phyloP scores from a whole-genome alignment of 2,329 filamentous ascomycete genomes.

The Neophaeococcomyces mojaviensis region DNA sequence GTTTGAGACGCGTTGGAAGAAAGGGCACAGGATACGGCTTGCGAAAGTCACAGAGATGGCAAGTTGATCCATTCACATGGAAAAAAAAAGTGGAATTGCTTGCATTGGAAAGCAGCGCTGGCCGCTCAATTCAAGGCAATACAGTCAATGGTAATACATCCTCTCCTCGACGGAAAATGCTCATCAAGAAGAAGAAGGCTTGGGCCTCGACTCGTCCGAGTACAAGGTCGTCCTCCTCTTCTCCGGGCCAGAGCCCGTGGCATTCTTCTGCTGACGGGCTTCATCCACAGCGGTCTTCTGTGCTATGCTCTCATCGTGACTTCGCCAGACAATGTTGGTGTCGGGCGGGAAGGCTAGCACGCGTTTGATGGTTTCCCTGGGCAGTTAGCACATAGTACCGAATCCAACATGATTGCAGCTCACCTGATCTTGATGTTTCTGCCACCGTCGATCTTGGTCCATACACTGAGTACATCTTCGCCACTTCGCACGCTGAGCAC shows the following conservation, averaged over 20 bases:
- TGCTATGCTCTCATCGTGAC: slow-evolving; percentile 90
- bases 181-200: slow-evolving; percentile 29
- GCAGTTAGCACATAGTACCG: slow-evolving; percentile 23
- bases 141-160: slow-evolving; percentile 4
- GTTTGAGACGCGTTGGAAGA: too few relatives aligned
- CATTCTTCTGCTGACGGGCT: slow-evolving; percentile 74
- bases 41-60: too few relatives aligned
- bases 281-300: slow-evolving; percentile 87
- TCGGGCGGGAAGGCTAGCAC: slow-evolving; percentile 77
- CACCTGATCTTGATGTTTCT: slow-evolving; percentile 95
- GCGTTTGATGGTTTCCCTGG: slow-evolving; percentile 87
- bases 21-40: too few relatives aligned
- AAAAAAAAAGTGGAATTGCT: too few relatives aligned
- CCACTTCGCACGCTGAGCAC: slow-evolving; percentile 91
- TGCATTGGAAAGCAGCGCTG: too few relatives aligned
- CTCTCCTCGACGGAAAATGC: background rate
- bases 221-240: slow-evolving; percentile 36
- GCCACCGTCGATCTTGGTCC: slow-evolving; percentile 88
- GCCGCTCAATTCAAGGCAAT: too few relatives aligned
- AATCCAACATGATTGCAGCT: slow-evolving; percentile 26
- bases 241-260: slow-evolving; percentile 30
- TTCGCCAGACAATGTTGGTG: slow-evolving; percentile 90
- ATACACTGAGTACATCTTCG: slow-evolving; percentile 95
- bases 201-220: slow-evolving; percentile 35
- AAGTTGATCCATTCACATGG: too few relatives aligned